A percentile compares a stretch with the other conserved stretches of the same genome.
Conservation (phyloP, 2,329 filamentous ascomycete genomes). For the Fusarium brevicatenulatum region DNA sequence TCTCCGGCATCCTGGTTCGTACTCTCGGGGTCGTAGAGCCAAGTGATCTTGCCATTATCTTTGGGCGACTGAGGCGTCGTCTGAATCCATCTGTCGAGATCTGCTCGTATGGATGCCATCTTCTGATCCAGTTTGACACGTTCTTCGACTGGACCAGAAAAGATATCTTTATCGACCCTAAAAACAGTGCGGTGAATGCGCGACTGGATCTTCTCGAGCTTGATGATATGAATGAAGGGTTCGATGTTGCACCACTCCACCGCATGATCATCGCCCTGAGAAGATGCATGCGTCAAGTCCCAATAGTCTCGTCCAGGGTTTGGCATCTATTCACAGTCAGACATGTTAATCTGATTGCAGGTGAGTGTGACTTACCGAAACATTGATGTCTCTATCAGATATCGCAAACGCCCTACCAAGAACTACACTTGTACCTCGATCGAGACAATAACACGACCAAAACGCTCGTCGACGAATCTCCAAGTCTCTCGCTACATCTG, state of each 20-base stretch:
- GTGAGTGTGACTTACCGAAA: neutral
- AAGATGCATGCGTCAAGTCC: neutral
- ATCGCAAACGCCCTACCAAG: neutral
- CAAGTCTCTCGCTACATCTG: neutral
- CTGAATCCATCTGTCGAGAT: neutral
- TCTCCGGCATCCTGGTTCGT: neutral
- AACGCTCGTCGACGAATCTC: neutral
- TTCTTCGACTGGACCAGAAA: neutral
- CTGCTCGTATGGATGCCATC: neutral
- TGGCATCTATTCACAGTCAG: neutral
- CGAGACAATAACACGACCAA: neutral
- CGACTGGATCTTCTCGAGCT: neutral
- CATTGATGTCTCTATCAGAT: neutral
- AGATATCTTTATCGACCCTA: rapidly evolving
- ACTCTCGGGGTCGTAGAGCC: neutral
- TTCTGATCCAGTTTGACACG: neutral
- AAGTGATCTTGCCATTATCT: neutral
- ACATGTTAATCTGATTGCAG: rapidly evolving
- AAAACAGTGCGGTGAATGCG: neutral
- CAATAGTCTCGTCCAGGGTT: neutral
- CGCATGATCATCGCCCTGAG: neutral
- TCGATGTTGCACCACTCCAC: neutral
- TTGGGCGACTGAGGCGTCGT: neutral
- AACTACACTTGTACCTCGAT: neutral
- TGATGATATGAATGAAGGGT: neutral